Evolutionary conservation across 2,329 filamentous ascomycete species (phyloP), one percentile per base, ranked within the genome.

Genomic region (Beauveria australis): DNA sequence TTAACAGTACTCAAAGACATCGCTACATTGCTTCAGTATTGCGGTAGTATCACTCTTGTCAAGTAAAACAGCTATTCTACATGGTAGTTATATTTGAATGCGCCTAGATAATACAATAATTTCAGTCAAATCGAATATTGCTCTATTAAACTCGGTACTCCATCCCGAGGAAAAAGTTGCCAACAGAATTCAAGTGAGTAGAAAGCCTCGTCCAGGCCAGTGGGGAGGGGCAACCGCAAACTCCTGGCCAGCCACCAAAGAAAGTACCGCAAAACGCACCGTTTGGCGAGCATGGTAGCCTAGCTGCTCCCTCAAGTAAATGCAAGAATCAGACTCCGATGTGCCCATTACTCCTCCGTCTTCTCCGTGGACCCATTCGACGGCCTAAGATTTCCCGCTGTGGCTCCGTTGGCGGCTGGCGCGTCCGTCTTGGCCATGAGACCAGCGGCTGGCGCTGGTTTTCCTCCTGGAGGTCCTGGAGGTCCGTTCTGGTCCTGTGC

Each of bases 401-500:
- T 7, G 24, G 53, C 18, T 41, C 53, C 40, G 19, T 56, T 56
- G 3, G 22, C 9, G n/a, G 18, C 41, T 56, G 53, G 53, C 33
- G 53, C 40, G 18, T 56, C 53, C 53, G 40, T 47, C 19, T 47
- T 56, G 6, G 40, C 53, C 33, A 30, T 30, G 44, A 41, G n/a
- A 22, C 40, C 53, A 43, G 53, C 40, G 26, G 33, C 40, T 30
- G 22, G n/a, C 5, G 37, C 53, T 19, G 53, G 40, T 41, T 56
- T 56, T 56, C 53, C 53, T 56, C 53, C 53, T 43, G 12, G 26
- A 14, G 9, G 47, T 30, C 47, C 47, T 14, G 37, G 53, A 43
- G 53, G 53, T 30, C 53, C 53, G 53, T 47, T 56, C 53, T 56
- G 53, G 53, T 47, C 40, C 47, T 56, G 53, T 14, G 53, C 40